Base-by-base conservation (phyloP, 345 rosid species). In the Aurinia saxatilis region DNA sequence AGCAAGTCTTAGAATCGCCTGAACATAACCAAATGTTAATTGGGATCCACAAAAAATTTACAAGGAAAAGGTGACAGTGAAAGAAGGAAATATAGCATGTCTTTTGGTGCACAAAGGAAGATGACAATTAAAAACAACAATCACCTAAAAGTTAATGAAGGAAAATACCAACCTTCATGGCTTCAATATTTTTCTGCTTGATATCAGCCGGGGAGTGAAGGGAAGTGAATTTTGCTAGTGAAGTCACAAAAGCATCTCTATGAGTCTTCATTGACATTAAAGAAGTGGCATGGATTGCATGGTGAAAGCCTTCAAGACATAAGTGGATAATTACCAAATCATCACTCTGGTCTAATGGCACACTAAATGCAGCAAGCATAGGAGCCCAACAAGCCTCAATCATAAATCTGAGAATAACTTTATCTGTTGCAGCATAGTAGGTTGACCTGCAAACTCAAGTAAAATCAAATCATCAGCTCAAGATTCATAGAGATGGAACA, bases 331-430 rank as follows among this genome's bases (percentile, higher is more conserved):
- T 90, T 56, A 76, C 79, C 71, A 72, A 77, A 70, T 90, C 95
- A 75, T 90, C 88, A 72, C 90, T 90, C 76, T 86, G 95, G 75
- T 80, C 97, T 37, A 90, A 84, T 18, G 97, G 83, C 78, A 90
- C 66, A 67, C 95, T 90, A 76, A 90, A 87, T 48, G 97, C 95
- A 70, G 95, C 97, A 71, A 90, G 81, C 91, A 90, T 83, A 45
- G 95, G 95, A 62, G 86, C 97, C 95, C 97, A 90, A 73, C 90
- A 87, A 73, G 83, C 97, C 81, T 90, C 97, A 60, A 87, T 82
- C 95, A 90, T 86, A 74, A 90, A 90, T 80, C 95, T 83, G 80
- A 90, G 73, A 57, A 90, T 83, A 59, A 79, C 79, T 56, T 77
- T 77, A 73, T 90, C 90, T 45, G 86, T 82, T 30, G 86, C 88